Conservation (phyloP, 306 rosid species). For the Pterocarpus santalinus region DNA sequence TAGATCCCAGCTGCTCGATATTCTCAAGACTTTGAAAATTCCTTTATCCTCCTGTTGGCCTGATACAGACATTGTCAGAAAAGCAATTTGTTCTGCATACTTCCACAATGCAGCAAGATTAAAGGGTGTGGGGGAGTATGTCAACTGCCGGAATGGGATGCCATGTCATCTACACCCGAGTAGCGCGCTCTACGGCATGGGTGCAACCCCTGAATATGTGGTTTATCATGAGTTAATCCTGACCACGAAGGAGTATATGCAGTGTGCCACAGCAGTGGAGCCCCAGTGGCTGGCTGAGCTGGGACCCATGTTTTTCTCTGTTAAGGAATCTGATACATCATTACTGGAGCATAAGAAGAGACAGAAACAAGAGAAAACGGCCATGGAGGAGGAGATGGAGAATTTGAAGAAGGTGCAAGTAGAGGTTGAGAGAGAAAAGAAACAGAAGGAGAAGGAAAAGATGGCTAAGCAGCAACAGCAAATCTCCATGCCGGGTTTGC, state of each 20-base stretch:
- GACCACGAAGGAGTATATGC: constrained; percentile 95
- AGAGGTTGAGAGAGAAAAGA: constrained; percentile 66
- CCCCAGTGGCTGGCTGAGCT: constrained; percentile 97
- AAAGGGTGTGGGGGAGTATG: constrained; percentile 98
- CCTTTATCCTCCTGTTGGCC: constrained; percentile 83
- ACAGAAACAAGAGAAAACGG: constrained; percentile 90
- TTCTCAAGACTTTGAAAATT: constrained; percentile 84
- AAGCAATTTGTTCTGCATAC: constrained; percentile 96
- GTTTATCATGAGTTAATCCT: constrained; percentile 90
- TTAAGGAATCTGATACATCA: constrained; percentile 95
- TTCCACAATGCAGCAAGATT: constrained; percentile 91
- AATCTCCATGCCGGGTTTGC: constrained; percentile 78
- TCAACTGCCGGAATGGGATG: constrained; percentile 87
- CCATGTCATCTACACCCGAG: constrained; percentile 97
- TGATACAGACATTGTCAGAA: constrained; percentile 85
- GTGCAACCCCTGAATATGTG: constrained; percentile 91
- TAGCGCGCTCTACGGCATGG: constrained; percentile 98
- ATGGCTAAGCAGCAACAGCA: constrained; percentile 79
- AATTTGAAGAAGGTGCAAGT: constrained; percentile 82
- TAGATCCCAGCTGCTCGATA: constrained; percentile 91
- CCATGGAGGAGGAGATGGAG: constrained; percentile 99
- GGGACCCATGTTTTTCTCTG: constrained; percentile 98
- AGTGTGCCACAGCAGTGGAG: constrained; percentile 96
- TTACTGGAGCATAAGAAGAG: constrained; percentile 88
- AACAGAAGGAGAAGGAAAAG: constrained; percentile 68